phyloP scores from a whole-genome alignment of 2,329 filamentous ascomycete species.

The Calycina herbarum region DNA sequence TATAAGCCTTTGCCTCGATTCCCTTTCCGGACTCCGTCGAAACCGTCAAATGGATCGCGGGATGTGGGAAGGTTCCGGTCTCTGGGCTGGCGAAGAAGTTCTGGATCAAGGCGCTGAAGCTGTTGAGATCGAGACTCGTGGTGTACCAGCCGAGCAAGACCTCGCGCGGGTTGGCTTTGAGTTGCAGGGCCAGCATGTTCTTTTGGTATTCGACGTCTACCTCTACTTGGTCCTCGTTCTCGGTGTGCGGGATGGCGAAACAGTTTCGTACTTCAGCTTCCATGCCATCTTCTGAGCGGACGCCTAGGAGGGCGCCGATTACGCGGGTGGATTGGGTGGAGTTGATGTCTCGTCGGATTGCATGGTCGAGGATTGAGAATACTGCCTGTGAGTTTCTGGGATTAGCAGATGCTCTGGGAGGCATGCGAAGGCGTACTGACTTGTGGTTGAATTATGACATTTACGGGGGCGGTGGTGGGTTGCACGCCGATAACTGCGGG shows the following conservation, averaged over 20 bases:
- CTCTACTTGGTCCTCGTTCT: conserved; percentile 97
- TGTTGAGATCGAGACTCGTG: conserved; percentile 94
- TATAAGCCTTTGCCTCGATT: conserved; percentile 90
- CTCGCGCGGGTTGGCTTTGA: conserved; percentile 92
- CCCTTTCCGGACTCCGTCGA: conserved; percentile 85
- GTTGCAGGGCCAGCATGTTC: conserved; percentile 94
- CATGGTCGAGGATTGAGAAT: conserved; percentile 87
- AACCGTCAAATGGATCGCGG: conserved; percentile 95
- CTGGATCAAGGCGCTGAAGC: conserved; percentile 96
- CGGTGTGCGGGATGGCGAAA: conserved; percentile 97
- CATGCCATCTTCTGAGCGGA: conserved; percentile 91
- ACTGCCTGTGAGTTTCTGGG: conserved; percentile 52
- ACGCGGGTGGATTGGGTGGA: conserved; percentile 88
- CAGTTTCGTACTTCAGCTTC: conserved; percentile 95
- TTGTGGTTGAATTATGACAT: conserved; percentile 93
- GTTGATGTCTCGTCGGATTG: conserved; percentile 66
- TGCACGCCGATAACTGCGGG: conserved; percentile 77
- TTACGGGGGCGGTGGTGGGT: conserved; percentile 85
- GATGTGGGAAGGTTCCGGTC: conserved; percentile 94
- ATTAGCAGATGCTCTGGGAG: conserved; percentile 8
- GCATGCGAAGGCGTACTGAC: conserved; percentile 50
- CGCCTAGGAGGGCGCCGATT: conserved; percentile 92
- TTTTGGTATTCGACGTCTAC: conserved; percentile 99
- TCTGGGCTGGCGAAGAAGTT: conserved; percentile 99
- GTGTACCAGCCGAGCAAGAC: conserved; percentile 98